Percentiles rank a stretch among this genome's conserved stretches.
Evolutionary conservation across 2,329 filamentous ascomycete species (phyloP).

Genomic region (Coniochaeta sp.): DNA sequence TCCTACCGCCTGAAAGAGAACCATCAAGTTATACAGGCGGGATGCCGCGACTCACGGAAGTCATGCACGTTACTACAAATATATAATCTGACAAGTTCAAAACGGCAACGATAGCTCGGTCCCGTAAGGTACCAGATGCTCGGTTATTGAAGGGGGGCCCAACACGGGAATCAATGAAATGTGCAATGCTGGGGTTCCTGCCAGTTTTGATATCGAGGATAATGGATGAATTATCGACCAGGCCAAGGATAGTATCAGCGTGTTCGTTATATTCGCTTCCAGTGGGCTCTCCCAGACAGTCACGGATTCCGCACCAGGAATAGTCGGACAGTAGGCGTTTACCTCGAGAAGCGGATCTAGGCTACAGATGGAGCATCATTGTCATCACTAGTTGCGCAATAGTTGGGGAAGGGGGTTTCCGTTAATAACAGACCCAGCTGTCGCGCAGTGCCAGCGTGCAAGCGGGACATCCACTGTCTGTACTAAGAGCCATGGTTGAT

Average conservation of each 20-base stretch:
- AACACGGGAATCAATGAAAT: neutral
- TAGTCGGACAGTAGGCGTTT: neutral
- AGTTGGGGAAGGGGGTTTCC: too few species aligned
- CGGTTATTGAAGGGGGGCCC: neutral
- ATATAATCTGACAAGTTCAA: neutral
- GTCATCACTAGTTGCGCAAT: neutral
- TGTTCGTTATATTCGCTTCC: neutral
- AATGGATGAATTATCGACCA: neutral
- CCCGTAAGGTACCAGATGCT: neutral
- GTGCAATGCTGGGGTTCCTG: neutral
- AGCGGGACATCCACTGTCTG: too few species aligned
- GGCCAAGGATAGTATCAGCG: neutral
- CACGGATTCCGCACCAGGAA: neutral
- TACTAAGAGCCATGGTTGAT: too few species aligned
- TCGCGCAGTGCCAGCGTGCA: too few species aligned
- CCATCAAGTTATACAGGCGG: neutral
- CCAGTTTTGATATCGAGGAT: neutral
- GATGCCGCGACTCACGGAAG: neutral
- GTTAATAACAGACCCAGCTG: too few species aligned
- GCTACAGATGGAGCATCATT: neutral
- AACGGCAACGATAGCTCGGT: neutral
- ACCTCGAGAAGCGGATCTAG: neutral
- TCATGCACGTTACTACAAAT: neutral
- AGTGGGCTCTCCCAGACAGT: neutral
- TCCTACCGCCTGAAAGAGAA: neutral